Evolutionary conservation across 768 basidiomycete genomes (phyloP), one percentile per base, ranked within the genome.

Genomic region (Suillus fuscotomentosus): DNA sequence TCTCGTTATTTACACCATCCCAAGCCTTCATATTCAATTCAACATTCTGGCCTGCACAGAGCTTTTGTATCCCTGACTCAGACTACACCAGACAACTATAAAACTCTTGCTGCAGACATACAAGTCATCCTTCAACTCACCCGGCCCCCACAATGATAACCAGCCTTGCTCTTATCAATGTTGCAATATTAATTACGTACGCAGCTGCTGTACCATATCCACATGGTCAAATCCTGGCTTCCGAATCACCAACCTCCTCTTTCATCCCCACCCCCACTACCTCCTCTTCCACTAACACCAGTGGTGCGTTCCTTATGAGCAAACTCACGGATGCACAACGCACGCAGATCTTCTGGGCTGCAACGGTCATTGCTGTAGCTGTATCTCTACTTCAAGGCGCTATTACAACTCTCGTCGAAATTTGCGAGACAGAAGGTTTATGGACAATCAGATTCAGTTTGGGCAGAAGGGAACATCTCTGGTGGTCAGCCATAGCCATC

Each of bases 381-480:
- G 45, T 61, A 15, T 61, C 47, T 31, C 47, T 61, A 43, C 14
- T 60, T 17, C 60, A 60, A 9, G 61, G 31, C 14, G 50, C 48
- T 54, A 55, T 51, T 34, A 15, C 48, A 6, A 36, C 60, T 11
- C 24, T 61, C 17, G 13, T 61, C 14, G 15, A 61, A 17, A 54
- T 61, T 17, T 61, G 47, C 45, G 60, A 61, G 48, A 54, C 20
- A 3, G 27, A 61, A 51, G 47, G 48, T 3, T 20, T 54, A 24
- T 61, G 48, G 60, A 61, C 60, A 6, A 38, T 38, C 48, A 34
- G 48, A 47, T 61, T 61, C n/a, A 50, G 27, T 38, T 50, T 55
- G 5, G 60, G 3, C 15, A 50, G 34, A 15, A 17, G 47, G 6
- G 48, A 61, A 27, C 43, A 60, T 22, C 8, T 60, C 6, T 60